A percentile compares a stretch with the other conserved stretches of the same genome.
Evolutionary conservation across 169 alveolate species (phyloP).

Genomic region (Plasmodium inui): DNA sequence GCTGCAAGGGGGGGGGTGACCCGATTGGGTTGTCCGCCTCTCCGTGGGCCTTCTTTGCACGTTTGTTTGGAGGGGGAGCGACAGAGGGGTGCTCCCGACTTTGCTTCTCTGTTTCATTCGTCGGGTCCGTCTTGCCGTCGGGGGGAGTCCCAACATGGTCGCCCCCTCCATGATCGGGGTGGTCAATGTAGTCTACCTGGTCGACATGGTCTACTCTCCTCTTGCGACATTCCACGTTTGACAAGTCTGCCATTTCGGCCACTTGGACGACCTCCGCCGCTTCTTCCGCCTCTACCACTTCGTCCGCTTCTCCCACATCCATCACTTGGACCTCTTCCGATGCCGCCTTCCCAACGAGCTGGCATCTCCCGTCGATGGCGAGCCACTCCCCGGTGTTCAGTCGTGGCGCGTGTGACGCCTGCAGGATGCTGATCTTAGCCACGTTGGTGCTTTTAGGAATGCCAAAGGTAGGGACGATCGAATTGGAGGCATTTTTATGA

Average conservation of each 20-base stretch:
- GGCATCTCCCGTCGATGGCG: not conserved
- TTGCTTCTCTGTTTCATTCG: no score
- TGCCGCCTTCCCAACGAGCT: not conserved
- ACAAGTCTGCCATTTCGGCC: not conserved
- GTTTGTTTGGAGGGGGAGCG: not conserved
- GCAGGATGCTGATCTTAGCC: conserved; percentile 11
- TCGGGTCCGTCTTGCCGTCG: not conserved
- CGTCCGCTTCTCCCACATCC: not conserved
- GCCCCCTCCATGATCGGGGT: not conserved
- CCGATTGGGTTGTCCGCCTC: not conserved
- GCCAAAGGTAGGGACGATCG: conserved; percentile 54
- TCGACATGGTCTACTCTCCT: not conserved
- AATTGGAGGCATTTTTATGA: conserved; percentile 32
- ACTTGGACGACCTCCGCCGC: not conserved
- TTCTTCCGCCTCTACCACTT: not conserved
- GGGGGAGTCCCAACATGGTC: not conserved
- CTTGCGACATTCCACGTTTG: not conserved
- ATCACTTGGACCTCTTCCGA: not conserved
- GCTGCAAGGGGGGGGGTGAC: not conserved
- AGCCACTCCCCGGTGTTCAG: not conserved
- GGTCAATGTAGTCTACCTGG: no score
- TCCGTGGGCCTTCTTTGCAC: not conserved
- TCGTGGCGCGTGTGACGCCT: not conserved
- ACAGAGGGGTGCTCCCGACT: no score
- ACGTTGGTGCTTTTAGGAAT: conserved; percentile 24